Conservation (phyloP, 177 flowering plant genomes). For the Tripterygium wilfordii region DNA sequence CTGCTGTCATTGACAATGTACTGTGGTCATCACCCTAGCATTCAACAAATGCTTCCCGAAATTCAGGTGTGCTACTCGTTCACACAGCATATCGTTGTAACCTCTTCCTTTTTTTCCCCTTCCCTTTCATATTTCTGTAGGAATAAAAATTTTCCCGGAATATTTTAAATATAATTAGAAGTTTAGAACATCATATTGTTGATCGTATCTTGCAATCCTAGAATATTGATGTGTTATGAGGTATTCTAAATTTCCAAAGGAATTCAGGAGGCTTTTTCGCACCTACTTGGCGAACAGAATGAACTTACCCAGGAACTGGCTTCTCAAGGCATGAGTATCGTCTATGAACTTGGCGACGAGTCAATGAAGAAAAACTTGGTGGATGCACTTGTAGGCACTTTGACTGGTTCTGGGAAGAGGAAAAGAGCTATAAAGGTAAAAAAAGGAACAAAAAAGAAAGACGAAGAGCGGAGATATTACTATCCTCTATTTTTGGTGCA, state of each 20-base stretch:
- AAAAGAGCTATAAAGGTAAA: slow-evolving; percentile 89
- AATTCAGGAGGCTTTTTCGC: slow-evolving; percentile 97
- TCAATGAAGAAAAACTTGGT: slow-evolving; percentile 82
- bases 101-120: no score
- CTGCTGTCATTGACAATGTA: slow-evolving; percentile 85
- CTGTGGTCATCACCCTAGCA: slow-evolving; percentile 73
- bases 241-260: no score
- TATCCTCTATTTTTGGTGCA: slow-evolving; percentile 1
- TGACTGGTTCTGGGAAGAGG: slow-evolving; percentile 94
- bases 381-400: slow-evolving; percentile 81
- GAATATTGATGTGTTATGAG: no score
- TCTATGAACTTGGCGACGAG: slow-evolving; percentile 92
- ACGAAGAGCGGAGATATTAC: no score
- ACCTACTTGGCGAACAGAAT: slow-evolving; percentile 89
- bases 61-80: slow-evolving; percentile 61
- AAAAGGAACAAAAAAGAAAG: no score
- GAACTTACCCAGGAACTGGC: slow-evolving; percentile 97
- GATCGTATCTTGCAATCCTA: no score
- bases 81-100: no score
- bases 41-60: slow-evolving; percentile 89
- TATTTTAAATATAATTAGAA: no score
- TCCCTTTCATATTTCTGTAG: no score
- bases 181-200: no score
- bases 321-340: slow-evolving; percentile 98
- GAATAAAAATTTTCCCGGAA: no score